Evolutionary conservation across 1,284 basidiomycete species (phyloP).

Genomic region (Serendipita sp.): DNA sequence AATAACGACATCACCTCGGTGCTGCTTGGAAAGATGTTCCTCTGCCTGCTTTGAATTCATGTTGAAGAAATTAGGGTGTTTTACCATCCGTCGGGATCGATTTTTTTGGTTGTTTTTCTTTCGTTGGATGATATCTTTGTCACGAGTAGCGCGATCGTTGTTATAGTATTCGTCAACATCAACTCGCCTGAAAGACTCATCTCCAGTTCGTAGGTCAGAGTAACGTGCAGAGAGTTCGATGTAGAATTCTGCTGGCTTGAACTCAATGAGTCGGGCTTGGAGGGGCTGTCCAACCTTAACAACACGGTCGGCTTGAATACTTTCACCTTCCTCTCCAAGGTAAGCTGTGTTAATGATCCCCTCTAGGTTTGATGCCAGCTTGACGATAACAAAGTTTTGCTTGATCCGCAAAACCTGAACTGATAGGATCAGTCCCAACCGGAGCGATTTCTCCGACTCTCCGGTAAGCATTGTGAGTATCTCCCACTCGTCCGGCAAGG

Average conservation of each 20-base stretch:
- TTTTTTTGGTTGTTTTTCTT: constrained; percentile 75
- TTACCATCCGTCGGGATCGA: constrained; percentile 74
- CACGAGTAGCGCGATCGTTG: constrained; percentile 45
- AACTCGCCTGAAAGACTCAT: constrained; percentile 48
- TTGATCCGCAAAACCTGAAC: constrained; percentile 56
- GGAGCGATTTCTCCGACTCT: constrained; percentile 72
- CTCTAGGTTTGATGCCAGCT: constrained; percentile 87
- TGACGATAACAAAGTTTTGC: constrained; percentile 40
- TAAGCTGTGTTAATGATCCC: constrained; percentile 62
- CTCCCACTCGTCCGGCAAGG: constrained; percentile 58
- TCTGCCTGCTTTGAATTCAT: constrained; percentile 88
- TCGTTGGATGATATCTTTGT: constrained; percentile 60
- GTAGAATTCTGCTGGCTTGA: constrained; percentile 53
- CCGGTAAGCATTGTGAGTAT: constrained; percentile 92
- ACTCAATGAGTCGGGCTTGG: constrained; percentile 65
- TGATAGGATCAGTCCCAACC: constrained; percentile 71
- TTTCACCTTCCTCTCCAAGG: constrained; percentile 36
- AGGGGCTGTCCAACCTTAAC: constrained; percentile 68
- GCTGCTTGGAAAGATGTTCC: constrained; percentile 75
- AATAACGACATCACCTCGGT: constrained; percentile 90
- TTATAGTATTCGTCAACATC: constrained; percentile 60
- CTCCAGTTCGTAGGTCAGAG: constrained; percentile 54
- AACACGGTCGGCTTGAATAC: constrained; percentile 30
- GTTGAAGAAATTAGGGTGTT: constrained; percentile 98
- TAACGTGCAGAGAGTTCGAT: constrained; percentile 69